Percentiles rank a stretch among this genome's conserved stretches.
Conservation (phyloP, 78 protist genomes). For the slime mould (Dictyostelium discoideum) region DNA sequence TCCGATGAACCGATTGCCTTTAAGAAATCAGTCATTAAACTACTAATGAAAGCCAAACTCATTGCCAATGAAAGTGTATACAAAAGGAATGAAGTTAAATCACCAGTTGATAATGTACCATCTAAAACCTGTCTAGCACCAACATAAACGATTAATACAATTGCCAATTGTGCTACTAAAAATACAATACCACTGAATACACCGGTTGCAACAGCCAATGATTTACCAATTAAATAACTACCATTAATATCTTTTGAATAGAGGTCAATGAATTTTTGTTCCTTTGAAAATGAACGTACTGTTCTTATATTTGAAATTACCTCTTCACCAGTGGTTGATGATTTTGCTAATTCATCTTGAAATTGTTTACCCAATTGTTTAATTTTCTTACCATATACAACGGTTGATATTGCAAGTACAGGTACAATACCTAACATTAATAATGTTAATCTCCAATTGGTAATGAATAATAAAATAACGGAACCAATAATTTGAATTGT, state of each 20-base stretch:
- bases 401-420: constrained; percentile 64
- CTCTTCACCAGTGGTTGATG: constrained; percentile 42
- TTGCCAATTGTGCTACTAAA: constrained; percentile 62
- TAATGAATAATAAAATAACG: constrained; percentile 64
- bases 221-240: constrained; percentile 68
- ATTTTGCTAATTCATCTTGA: constrained; percentile 86
- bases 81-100: constrained; percentile 83
- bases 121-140: constrained; percentile 85
- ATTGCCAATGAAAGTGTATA: constrained; percentile 84
- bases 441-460: constrained; percentile 84
- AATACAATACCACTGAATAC: constrained; percentile 43
- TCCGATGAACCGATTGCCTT: constrained; percentile 86
- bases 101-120: constrained; percentile 75
- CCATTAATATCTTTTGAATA: constrained; percentile 61
- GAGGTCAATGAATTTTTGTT: constrained; percentile 32
- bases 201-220: constrained; percentile 38
- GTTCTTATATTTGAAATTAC: constrained; percentile 82
- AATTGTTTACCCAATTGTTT: constrained; percentile 57
- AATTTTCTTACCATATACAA: constrained; percentile 77
- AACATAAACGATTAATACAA: constrained; percentile 77
- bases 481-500: constrained; percentile 70
- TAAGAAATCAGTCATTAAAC: constrained; percentile 80
- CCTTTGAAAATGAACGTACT: constrained; percentile 88
- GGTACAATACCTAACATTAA: constrained; percentile 89
- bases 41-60: constrained; percentile 71